A percentile compares a stretch with the other conserved stretches of the same genome.
Conservation (phyloP, 352 stramenopile species). For the Phytophthora niederhauseri region DNA sequence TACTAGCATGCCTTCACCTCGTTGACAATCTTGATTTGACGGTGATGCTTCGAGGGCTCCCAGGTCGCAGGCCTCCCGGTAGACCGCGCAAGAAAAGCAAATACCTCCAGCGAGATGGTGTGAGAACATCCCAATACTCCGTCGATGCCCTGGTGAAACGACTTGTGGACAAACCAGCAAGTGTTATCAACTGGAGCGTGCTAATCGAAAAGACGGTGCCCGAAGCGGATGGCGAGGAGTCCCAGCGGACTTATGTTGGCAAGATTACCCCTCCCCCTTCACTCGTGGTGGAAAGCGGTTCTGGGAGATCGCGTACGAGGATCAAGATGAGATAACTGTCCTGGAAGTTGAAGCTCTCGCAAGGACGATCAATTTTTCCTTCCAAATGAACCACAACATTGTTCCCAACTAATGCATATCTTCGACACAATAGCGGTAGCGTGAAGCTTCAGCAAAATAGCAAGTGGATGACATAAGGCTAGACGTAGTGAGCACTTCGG, state of each 20-base stretch:
- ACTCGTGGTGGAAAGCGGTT: neutral
- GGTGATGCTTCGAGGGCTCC: neutral
- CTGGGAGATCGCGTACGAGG: too few species aligned
- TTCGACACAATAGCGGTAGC: too few species aligned
- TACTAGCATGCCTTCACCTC: too few species aligned
- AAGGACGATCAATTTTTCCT: too few species aligned
- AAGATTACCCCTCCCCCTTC: slow-evolving; percentile 3
- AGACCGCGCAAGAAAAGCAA: slow-evolving; percentile 8
- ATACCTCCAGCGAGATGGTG: neutral
- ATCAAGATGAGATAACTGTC: too few species aligned
- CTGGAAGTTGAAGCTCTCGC: too few species aligned
- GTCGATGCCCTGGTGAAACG: slow-evolving; percentile 1
- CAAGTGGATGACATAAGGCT: too few species aligned
- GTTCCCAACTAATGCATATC: too few species aligned
- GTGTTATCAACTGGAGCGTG: slow-evolving; percentile 21
- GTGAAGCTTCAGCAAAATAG: too few species aligned
- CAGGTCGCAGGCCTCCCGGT: slow-evolving; percentile 1
- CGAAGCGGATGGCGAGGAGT: neutral
- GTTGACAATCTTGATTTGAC: too few species aligned
- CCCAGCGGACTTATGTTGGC: neutral
- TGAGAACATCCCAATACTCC: neutral
- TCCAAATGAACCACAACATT: too few species aligned
- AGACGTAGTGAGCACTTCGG: too few species aligned
- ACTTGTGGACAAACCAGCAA: slow-evolving; percentile 12
- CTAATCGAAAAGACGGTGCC: neutral